These are phyloP conservation scores for Begonia peltatifolia DNA, from an alignment of 306 rosid genomes.

Conservation along the genomic window DNA sequence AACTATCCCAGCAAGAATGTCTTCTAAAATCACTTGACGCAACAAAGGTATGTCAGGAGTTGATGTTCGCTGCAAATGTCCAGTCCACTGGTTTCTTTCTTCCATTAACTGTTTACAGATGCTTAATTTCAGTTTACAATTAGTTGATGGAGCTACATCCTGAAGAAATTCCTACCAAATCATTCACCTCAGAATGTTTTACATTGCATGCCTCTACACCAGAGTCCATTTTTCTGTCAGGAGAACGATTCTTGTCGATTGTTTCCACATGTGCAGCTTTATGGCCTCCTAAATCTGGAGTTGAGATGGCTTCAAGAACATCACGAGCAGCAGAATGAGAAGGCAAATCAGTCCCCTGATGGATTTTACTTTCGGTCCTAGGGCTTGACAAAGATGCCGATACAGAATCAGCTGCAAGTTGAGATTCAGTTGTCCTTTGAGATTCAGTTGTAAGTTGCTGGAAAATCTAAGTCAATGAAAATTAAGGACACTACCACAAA, in stretches of 20 bases:
- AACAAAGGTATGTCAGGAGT: slow-evolving; percentile 68
- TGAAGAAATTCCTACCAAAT: slow-evolving; percentile 94
- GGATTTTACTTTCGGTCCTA: slow-evolving; percentile 37
- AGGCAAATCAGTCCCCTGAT: slow-evolving; percentile 47
- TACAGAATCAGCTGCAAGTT: slow-evolving; percentile 93
- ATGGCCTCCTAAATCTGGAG: slow-evolving; percentile 39
- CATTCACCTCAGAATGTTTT: slow-evolving; percentile 97
- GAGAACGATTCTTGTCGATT: slow-evolving; percentile 39
- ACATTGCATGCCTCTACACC: slow-evolving; percentile 95
- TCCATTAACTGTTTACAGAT: slow-evolving; percentile 97
- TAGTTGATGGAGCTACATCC: slow-evolving; percentile 81
- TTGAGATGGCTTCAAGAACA: slow-evolving; percentile 41
- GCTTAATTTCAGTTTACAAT: slow-evolving; percentile 98
- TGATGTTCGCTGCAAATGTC: slow-evolving; percentile 62
- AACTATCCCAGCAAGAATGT: slow-evolving; percentile 60
- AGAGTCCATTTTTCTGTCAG: slow-evolving; percentile 55
- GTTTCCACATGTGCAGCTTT: slow-evolving; percentile 65
- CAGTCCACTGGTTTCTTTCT: slow-evolving; percentile 72
- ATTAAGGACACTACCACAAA: slow-evolving; percentile 31
- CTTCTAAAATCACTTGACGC: slow-evolving; percentile 67
- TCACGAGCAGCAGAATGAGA: slow-evolving; percentile 45
- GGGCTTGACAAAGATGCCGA: slow-evolving; percentile 76
- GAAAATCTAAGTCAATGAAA: slow-evolving; percentile 48
- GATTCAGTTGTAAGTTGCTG: slow-evolving; percentile 51
- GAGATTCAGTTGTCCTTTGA: slow-evolving; percentile 68